Evolutionary conservation across 176 grass and related monocot genomes (phyloP).

Genomic region (Sorghum bicolor): Sorghum_bicolor_NCBIv3 NC_012879.2:57260001-57260500

Average conservation of each 20-base stretch:
- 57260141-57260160: slow-evolving; percentile 27
- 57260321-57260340: slow-evolving; percentile 31
- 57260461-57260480: not conserved
- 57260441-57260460: not conserved
- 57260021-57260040: slow-evolving; percentile 83
- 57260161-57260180: slow-evolving; percentile 75
- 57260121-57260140: slow-evolving; percentile 32
- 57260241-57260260: slow-evolving; percentile 62
- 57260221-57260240: slow-evolving; percentile 52
- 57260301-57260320: slow-evolving; percentile 60
- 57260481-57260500: not conserved
- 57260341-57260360: not conserved
- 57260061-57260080: slow-evolving; percentile 42
- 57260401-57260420: not conserved
- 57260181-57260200: slow-evolving; percentile 73
- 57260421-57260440: not conserved
- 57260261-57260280: slow-evolving; percentile 56
- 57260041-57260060: slow-evolving; percentile 43
- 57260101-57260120: slow-evolving; percentile 41
- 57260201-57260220: slow-evolving; percentile 67
- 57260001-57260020: slow-evolving; percentile 84
- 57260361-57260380: not conserved
- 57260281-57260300: slow-evolving; percentile 72
- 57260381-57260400: not conserved
- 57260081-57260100: slow-evolving; percentile 17